Base-by-base conservation (phyloP, 257 asterid genomes). In the Solanum virginianum region DNA sequence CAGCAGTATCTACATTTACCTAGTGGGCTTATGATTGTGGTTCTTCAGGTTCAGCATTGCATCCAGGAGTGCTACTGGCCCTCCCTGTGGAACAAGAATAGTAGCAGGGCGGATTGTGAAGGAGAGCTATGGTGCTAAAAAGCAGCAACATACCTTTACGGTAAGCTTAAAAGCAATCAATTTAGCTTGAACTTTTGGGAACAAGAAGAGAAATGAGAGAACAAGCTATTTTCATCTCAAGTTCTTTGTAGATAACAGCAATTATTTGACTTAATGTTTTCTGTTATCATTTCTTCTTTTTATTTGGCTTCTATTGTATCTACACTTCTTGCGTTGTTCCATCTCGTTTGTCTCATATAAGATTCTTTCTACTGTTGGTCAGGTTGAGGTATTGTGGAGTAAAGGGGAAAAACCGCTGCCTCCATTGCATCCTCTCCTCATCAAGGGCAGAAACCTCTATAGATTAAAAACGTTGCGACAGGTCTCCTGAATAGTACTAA, bases 371-470 rank as follows among this genome's bases (percentile, higher is more conserved):
- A 51, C 47, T 51, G 68, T 60, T 60, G 79, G 53, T 87, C 93
- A 96, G 98, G 93, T 96, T 87, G 99, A 96, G 90, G 98, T 96
- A 80, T 86, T 96, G 47, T 96, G 98, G 98, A 93, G 98, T 89
- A 94, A 88, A 88, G 98, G 98, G 80, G 94, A 93, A 86, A 94
- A 92, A 84, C 94, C 94, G 39, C 90, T 94, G 81, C 94, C 93
- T 84, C 96, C 97, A 10, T 97, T 96, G 86, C 98, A 93, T 91
- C 99, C 94, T 18, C 89, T 96, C 57, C 97, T 96, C 83, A 93
- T 96, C 75, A 94, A 96, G 91, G 99, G 98, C 81, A 89, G 98
- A 89, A 96, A 96, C 87, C 99, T 94, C 79, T 96, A 96, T 85
- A 89, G 94, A 86, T 68, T 93, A 85, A 91, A 91, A 22, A 96